A percentile compares a stretch with the other conserved stretches of the same genome.
phyloP scores from a whole-genome alignment of 2,329 filamentous ascomycete species.

The Aspergillus luchuensis region DNA sequence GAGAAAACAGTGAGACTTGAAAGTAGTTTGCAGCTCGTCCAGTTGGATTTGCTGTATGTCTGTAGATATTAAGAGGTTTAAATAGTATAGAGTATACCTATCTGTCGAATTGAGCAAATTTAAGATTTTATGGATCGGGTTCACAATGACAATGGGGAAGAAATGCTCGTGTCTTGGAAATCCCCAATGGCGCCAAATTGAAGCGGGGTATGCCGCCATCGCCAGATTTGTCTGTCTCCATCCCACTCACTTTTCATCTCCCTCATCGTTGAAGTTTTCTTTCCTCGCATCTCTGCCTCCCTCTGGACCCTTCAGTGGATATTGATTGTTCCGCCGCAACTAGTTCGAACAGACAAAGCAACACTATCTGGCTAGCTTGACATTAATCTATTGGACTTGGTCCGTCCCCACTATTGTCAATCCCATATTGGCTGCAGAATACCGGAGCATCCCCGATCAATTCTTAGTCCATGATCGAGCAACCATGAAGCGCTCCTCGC shows the following conservation, averaged over 20 bases:
- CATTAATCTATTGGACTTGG: constrained; percentile 8
- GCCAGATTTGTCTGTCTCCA: background rate
- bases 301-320: background rate
- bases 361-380: constrained; percentile 5
- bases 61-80: no score
- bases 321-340: background rate
- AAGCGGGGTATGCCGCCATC: constrained; percentile 5
- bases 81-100: background rate
- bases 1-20: background rate
- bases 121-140: no score
- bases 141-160: no score
- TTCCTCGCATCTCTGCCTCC: background rate
- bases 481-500: constrained; percentile 40
- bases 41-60: no score
- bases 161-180: background rate
- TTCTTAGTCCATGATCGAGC: constrained; percentile 6
- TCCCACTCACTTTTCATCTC: background rate
- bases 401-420: constrained; percentile 10
- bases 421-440: constrained; percentile 22
- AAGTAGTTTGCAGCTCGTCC: background rate
- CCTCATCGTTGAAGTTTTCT: background rate
- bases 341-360: background rate
- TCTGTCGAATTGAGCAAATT: background rate
- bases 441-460: constrained; percentile 30
- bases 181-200: background rate